phyloP scores from a whole-genome alignment of 1,284 basidiomycete species.

The Rhizopogon parksii region DNA sequence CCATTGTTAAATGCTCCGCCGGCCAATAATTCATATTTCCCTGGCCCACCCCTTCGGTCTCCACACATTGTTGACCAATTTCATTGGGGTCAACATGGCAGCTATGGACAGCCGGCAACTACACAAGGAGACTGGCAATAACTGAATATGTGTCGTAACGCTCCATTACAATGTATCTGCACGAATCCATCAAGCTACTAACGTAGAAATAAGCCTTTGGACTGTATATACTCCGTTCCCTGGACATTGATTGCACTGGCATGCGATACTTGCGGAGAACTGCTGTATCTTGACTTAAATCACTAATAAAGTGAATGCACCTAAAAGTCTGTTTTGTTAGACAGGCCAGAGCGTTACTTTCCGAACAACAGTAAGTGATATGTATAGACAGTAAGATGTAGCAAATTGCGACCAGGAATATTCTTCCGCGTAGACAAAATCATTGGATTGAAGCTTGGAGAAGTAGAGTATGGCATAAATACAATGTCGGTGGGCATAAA shows the following conservation, averaged over 20 bases:
- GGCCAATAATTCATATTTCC: conserved; percentile 29
- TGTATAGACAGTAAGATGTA: conserved; percentile 47
- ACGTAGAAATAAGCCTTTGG: conserved; percentile 8
- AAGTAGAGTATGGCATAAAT: conserved; percentile 28
- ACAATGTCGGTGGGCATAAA: conserved; percentile 16
- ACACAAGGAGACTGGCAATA: conserved; percentile 23
- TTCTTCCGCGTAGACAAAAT: conserved; percentile 1
- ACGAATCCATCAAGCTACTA: neutral
- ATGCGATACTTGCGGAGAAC: no score
- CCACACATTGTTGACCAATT: conserved; percentile 20
- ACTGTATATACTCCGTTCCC: conserved; percentile 3
- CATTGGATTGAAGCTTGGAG: neutral
- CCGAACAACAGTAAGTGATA: conserved; percentile 16
- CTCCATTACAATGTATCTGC: conserved; percentile 5
- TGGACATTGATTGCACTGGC: no score
- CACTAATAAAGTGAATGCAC: no score
- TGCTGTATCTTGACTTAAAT: no score
- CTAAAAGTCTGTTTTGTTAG: no score
- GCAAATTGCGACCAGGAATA: neutral
- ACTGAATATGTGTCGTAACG: conserved; percentile 11
- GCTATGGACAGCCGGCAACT: conserved; percentile 24
- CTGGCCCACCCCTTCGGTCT: conserved; percentile 38
- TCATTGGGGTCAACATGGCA: conserved; percentile 14
- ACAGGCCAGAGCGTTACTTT: no score
- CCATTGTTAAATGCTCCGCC: conserved; percentile 20